A percentile compares a stretch with the other conserved stretches of the same genome.
phyloP scores from a whole-genome alignment of 2,329 filamentous ascomycete species.

The Gnomoniopsis sp. region DNA sequence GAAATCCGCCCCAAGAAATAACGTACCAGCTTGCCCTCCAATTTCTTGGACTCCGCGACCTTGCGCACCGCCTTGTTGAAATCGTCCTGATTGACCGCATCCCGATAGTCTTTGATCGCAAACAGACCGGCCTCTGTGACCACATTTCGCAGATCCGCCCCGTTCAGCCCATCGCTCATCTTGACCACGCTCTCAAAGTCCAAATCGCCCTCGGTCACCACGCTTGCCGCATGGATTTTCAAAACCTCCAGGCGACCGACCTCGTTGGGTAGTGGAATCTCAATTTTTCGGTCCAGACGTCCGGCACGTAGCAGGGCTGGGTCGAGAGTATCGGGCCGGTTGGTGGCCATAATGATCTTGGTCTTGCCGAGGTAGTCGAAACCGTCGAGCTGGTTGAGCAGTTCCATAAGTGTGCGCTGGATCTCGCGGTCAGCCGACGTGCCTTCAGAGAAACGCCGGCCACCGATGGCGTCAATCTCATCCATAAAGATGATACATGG shows the following conservation, averaged over 20 bases:
- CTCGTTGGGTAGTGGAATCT: constrained; percentile 95
- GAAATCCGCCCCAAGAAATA: too few species aligned
- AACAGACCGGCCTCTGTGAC: constrained; percentile 97
- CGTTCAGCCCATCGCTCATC: constrained; percentile 98
- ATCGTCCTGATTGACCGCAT: constrained; percentile 95
- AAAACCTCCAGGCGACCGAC: constrained; percentile 93
- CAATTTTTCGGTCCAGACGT: constrained; percentile 94
- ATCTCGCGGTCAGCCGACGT: constrained; percentile 98
- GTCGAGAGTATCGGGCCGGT: constrained; percentile 93
- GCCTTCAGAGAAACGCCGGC: constrained; percentile 92
- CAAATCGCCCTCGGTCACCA: constrained; percentile 88
- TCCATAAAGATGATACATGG: constrained; percentile 99
- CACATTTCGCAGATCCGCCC: constrained; percentile 94
- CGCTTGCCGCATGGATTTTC: constrained; percentile 90
- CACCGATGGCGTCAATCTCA: constrained; percentile 98
- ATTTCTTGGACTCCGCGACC: constrained; percentile 94
- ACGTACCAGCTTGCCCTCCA: constrained; percentile 83
- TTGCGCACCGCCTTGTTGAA: constrained; percentile 99
- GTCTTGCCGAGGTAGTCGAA: constrained; percentile 99
- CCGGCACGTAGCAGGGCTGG: constrained; percentile 89
- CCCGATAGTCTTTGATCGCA: constrained; percentile 96
- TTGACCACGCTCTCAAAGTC: constrained; percentile 99
- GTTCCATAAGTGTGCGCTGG: constrained; percentile 96
- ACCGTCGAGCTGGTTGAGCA: constrained; percentile 96
- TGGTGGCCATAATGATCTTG: constrained; percentile 99